Base-by-base conservation (phyloP, 768 basidiomycete species). In the Termitomyces sp. region DNA sequence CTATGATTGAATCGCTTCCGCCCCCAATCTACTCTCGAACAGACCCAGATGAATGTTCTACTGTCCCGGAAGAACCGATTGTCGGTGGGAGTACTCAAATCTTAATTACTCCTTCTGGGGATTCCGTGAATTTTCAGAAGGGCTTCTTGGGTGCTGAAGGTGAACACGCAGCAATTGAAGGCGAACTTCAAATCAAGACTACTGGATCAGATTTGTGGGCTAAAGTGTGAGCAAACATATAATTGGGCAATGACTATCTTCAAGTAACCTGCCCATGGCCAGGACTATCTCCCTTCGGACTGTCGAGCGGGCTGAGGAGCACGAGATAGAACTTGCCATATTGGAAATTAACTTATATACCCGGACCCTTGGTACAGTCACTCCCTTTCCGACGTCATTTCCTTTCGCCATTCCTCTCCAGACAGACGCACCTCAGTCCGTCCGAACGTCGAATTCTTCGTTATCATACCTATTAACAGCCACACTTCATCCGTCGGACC, bases 101-200 rank as follows among this genome's bases (percentile, higher is more conserved):
- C 45, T 74, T 92, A 58, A 85, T 95, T 57, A 74, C 85, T 12
- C 92, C 93, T 0, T 77, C 83, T 14, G 74, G 79, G 47, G 81
- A 88, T 66, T 77, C 83, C 21, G 74, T 88, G 54, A 81, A 84
- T 67, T 95, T 94, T 64, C 93, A 94, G 71, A 88, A 85, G 63
- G 93, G 93, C 11, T 90, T 81, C 66, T 75, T 94, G 8, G 93
- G 93, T 49, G 88, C 86, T 22, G 89, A 91, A 54, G 88, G 81
- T 50, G 91, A 93, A 68, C 79, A 77, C 56, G 89, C 91, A 14
- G 86, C 89, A 9, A 81, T 94, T 51, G 91, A 93, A 65, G 93
- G 93, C 45, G 92, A 93, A 66, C 76, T 94, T 17, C 92, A 93
- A 66, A 74, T 93, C 61, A 94, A 93, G 70, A 87, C 82, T 54